Base-by-base conservation (phyloP, 257 asterid genomes). In the Salvia hispanica region DNA sequence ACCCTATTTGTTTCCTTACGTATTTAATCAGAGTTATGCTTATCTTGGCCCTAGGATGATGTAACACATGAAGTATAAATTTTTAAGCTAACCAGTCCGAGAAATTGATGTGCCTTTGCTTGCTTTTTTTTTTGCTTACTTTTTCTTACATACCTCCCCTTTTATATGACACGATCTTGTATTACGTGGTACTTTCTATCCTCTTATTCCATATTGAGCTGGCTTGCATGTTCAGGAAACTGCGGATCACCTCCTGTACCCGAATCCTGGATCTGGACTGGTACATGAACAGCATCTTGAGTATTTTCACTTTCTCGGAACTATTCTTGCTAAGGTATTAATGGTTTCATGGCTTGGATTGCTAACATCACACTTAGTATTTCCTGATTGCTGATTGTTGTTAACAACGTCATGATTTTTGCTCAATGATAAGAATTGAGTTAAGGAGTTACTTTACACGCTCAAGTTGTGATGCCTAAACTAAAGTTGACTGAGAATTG, bases 211-310 rank as follows among this genome's bases (percentile, higher is more conserved):
- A 48, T 56, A 59, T 60, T 60, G 56, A 61, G 72, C 68, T 76
- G 56, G 66, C 57, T 57, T 71, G 48, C 66, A 64, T 73, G 70
- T 76, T 62, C 81, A 94, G 99, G 99, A 86, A 91, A 94, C 99
- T 45, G 75, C 77, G 44, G 96, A 94, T 84, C 96, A 91, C 80
- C 95, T 91, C 34, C 95, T 94, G 53, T 94, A 88, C 79, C 99
- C 99, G 7, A 94, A 94, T 79, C 99, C 99, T 76, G 96, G 97
- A 78, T 94, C 99, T 56, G 97, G 87, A 65, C 45, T 91, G 81
- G 67, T 84, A 50, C 96, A 94, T 75, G 99, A 91, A 44, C 90
- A 82, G 57, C 99, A 94, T 81, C 97, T 88, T 77, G 95, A 88
- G 75, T 87, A 67, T 79, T 94, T 94, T 82, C 88, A 88, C 83